Evolutionary conservation across 1,284 basidiomycete genomes (phyloP), one percentile per base, ranked within the genome.

Genomic region (Pulveroboletus sp.): DNA sequence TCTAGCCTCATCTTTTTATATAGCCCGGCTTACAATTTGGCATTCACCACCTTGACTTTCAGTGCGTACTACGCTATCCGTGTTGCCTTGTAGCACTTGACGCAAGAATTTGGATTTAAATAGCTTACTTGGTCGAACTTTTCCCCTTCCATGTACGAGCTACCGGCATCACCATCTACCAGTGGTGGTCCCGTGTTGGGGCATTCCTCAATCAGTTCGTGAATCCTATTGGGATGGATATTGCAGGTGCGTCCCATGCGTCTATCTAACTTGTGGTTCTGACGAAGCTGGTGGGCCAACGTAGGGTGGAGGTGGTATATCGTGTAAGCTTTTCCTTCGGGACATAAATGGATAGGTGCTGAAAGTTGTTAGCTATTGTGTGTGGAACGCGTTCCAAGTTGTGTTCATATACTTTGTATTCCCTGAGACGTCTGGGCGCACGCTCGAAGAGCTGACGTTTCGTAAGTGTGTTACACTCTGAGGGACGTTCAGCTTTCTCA

Each of bases 361-460:
- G 24, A 65, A 42, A 25, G 3, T 14, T 4, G 0, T 12, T n/a
- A 67, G 65, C 49, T 80, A 78, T 64, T 80, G 79, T 61, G 70
- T 77, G 11, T 81, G 76, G 67, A 69, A 80, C 8, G 69, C 67
- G 0, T 80, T 82, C 54, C 77, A 82, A 57, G 69, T 82, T 28
- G 56, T 75, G 15, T 78, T 82, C 51, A 73, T 84, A 24, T 83
- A 76, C 65, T 74, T 81, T 63, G 61, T 81, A 31, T 81, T 84
- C 74, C 81, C 81, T 0, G 82, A 84, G 62, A 84, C 82, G 0
- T 75, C 80, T 2, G 74, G 79, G 18, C 77, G 78, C 33, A 80
- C 82, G 2, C 74, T 86, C 29, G 84, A 86, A 63, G 84, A 85
- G 64, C 71, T 86, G 17, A 75, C 83, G 2, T 85, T 85, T 75